Evolutionary conservation across 805 yeast species (phyloP), one percentile per base, ranked within the genome.

Genomic region (Starmera pachycereana): DNA sequence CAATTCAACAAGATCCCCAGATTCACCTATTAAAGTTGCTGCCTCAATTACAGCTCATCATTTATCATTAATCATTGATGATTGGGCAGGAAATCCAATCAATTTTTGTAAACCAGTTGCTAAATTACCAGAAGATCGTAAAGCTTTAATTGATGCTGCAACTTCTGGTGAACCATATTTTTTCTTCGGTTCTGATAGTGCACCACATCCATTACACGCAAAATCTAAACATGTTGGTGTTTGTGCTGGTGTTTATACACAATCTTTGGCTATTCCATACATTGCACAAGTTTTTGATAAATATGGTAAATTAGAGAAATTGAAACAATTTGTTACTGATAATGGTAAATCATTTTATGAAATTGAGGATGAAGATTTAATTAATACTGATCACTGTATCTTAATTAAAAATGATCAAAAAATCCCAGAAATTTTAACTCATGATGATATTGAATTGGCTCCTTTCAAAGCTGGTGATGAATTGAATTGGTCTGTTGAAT

Each of bases 51-150:
- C 98, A 4, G 97, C 96, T 7, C 99, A 92, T 60, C 99, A 92
- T 56, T 69, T 92, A 41, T 84, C 72, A 36, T 66, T 92, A 39
- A 90, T 95, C 2, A 78, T 92, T 38, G 97, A 92, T 60, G 80
- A 79, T 47, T 92, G 97, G 96, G 96, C 96, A 4, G 97, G 97
- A 3, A 83, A 87, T 56, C 90, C 97, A 31, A 75, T 87, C 56
- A 87, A 90, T 54, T 92, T 81, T 63, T 92, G 99, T 69, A 92
- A 92, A 60, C 99, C 98, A 3, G 97, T 92, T 37, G 98, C 98
- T 32, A 92, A 92, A 60, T 65, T 88, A 31, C 96, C 97, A 28
- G 69, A 65, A 25, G 98, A 92, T 57, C 78, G 81, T 51, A 69
- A 75, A 40, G 90, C 96, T 2, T 65, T 92, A 34, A 72, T 92